Conservation (phyloP, 257 asterid genomes). For the Solanum chilense region DNA sequence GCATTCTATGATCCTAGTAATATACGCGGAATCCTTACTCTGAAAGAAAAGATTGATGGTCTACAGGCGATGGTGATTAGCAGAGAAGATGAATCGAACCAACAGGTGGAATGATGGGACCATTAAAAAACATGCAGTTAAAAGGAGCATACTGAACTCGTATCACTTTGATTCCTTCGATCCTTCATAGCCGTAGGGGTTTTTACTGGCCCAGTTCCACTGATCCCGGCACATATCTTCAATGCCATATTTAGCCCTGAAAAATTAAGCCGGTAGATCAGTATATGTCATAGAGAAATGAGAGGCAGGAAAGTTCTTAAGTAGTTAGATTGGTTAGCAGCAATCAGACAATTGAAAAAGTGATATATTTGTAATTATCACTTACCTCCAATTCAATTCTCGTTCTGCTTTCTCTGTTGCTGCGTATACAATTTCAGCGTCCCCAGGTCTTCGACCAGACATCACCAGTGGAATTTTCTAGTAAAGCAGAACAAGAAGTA, state of each 20-base stretch:
- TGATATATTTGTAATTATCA: background rate
- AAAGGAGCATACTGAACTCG: background rate
- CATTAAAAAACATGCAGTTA: background rate
- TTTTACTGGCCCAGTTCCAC: conserved; percentile 99
- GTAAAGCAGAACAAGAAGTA: background rate
- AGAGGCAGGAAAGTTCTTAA: background rate
- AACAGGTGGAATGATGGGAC: background rate
- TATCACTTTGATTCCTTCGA: background rate
- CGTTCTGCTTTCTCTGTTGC: conserved; percentile 81
- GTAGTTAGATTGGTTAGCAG: background rate
- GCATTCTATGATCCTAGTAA: background rate
- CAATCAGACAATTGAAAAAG: background rate
- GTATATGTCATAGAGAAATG: background rate
- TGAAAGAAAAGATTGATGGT: background rate
- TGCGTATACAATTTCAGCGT: conserved; percentile 85
- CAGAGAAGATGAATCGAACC: background rate
- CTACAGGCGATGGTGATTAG: background rate
- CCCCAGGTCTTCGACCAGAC: conserved; percentile 86
- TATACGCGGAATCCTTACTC: background rate
- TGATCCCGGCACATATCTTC: conserved; percentile 92
- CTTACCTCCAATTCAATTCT: conserved; percentile 94
- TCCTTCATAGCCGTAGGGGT: conserved; percentile 72
- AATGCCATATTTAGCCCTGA: conserved; percentile 79
- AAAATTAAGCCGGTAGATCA: background rate
- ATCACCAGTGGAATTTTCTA: conserved; percentile 79